phyloP scores from a whole-genome alignment of 2,329 filamentous ascomycete genomes.

The Monosporascus sp. region DNA sequence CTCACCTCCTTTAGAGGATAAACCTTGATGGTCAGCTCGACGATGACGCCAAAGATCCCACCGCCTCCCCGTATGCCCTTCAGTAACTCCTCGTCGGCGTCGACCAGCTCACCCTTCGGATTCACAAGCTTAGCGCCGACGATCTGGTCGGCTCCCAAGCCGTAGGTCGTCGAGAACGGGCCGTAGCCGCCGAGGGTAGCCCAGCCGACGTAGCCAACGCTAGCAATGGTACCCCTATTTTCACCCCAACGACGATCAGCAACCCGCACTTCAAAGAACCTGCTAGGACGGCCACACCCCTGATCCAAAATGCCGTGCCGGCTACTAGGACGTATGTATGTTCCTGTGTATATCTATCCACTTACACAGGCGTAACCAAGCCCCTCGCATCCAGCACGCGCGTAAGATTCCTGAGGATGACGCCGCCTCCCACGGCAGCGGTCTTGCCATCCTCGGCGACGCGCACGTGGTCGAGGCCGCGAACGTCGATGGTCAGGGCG shows the following conservation, averaged over 20 bases:
- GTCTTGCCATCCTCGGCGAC: slow-evolving; percentile 21
- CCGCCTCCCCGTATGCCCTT: slow-evolving; percentile 34
- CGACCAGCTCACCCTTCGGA: slow-evolving; percentile 28
- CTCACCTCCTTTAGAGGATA: slow-evolving; percentile 28
- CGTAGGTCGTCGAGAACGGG: slow-evolving; percentile 23
- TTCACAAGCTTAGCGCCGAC: slow-evolving; percentile 33
- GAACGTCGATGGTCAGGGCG: slow-evolving; percentile 31
- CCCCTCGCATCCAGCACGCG: slow-evolving; percentile 21
- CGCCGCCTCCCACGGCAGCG: slow-evolving; percentile 30
- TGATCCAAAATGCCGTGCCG: no score
- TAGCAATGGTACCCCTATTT: slow-evolving; percentile 15
- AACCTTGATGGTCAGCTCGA: slow-evolving; percentile 33
- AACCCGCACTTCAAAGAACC: no score
- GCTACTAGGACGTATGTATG: no score
- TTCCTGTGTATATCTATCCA: not conserved
- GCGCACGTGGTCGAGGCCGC: slow-evolving; percentile 26
- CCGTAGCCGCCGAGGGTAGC: slow-evolving; percentile 29
- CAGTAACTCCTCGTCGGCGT: slow-evolving; percentile 31
- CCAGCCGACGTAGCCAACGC: slow-evolving; percentile 30
- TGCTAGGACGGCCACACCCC: no score
- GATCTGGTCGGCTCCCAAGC: slow-evolving; percentile 32
- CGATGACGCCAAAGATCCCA: slow-evolving; percentile 33
- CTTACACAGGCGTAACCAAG: slow-evolving; percentile 22
- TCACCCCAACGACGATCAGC: not conserved
- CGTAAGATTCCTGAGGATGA: slow-evolving; percentile 23